These are phyloP conservation scores for Mesembryanthemum crystallinum DNA, from an alignment of 148 eudicot genomes.

Conservation along the genomic window DNA sequence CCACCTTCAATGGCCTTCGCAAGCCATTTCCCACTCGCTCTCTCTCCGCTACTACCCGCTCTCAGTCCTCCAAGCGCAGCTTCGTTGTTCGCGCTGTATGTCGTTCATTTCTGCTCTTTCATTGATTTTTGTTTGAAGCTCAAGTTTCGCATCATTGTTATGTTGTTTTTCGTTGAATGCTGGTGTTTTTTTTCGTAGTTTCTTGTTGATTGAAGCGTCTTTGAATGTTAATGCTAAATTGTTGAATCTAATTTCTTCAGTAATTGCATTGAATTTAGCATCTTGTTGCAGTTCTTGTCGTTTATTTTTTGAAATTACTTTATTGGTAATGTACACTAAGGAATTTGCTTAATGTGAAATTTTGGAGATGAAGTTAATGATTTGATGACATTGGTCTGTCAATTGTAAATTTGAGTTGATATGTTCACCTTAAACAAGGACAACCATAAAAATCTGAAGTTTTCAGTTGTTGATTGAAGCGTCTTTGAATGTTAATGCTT, in stretches of 20 bases:
- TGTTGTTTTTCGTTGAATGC: too few species aligned
- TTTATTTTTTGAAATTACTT: too few species aligned
- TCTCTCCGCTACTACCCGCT: constrained; percentile 33
- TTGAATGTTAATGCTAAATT: too few species aligned
- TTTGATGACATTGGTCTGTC: background rate
- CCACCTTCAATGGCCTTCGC: constrained; percentile 41
- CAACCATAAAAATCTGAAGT: background rate
- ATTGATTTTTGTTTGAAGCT: background rate
- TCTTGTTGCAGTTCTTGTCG: too few species aligned
- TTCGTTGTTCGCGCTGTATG: constrained; percentile 61
- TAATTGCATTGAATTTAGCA: background rate
- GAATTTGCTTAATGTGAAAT: background rate
- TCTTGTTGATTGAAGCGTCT: background rate
- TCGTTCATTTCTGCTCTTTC: background rate
- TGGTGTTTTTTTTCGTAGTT: too few species aligned
- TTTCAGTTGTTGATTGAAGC: background rate
- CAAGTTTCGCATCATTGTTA: too few species aligned
- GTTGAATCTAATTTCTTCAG: background rate
- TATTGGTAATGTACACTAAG: background rate
- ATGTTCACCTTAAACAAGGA: too few species aligned
- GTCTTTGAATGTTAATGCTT: too few species aligned
- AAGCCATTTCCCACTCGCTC: constrained; percentile 27
- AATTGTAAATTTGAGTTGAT: background rate
- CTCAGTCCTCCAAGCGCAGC: constrained; percentile 37
- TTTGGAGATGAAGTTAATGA: background rate